These are phyloP conservation scores for Trichoderma aggressivum DNA, from an alignment of 2,329 filamentous ascomycete species.

Conservation along the genomic window DNA sequence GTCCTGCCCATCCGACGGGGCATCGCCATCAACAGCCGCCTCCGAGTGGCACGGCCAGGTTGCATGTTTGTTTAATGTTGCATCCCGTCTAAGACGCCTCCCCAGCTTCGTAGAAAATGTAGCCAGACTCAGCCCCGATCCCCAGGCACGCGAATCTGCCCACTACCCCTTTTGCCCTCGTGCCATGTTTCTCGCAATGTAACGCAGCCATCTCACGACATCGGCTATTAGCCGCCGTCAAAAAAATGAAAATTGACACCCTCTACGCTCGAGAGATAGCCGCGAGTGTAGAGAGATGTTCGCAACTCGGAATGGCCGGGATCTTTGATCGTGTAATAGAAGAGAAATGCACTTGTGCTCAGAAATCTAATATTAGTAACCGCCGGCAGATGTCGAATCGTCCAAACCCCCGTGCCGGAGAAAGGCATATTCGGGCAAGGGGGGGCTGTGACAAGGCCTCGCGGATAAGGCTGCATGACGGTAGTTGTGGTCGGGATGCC, in stretches of 20 bases:
- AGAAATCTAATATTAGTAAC: constrained; percentile 1
- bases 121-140: neutral
- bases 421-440: neutral
- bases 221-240: constrained; percentile 13
- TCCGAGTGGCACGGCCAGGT: neutral
- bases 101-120: neutral
- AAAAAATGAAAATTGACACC: neutral
- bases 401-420: neutral
- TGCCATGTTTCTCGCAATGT: neutral
- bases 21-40: neutral
- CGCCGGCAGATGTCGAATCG: neutral
- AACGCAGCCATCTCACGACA: constrained; percentile 9
- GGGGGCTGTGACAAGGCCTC: neutral
- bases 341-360: neutral
- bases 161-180: neutral
- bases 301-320: neutral
- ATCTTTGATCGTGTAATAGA: neutral
- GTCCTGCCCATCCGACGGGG: neutral
- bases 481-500: neutral
- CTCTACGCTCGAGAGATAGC: neutral
- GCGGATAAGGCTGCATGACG: constrained; percentile 2
- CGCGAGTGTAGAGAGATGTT: neutral
- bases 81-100: neutral
- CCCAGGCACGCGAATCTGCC: neutral
- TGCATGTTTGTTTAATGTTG: neutral